phyloP scores from a whole-genome alignment of 2,329 filamentous ascomycete species.

The Aspergillus pseudoglaucus region DNA sequence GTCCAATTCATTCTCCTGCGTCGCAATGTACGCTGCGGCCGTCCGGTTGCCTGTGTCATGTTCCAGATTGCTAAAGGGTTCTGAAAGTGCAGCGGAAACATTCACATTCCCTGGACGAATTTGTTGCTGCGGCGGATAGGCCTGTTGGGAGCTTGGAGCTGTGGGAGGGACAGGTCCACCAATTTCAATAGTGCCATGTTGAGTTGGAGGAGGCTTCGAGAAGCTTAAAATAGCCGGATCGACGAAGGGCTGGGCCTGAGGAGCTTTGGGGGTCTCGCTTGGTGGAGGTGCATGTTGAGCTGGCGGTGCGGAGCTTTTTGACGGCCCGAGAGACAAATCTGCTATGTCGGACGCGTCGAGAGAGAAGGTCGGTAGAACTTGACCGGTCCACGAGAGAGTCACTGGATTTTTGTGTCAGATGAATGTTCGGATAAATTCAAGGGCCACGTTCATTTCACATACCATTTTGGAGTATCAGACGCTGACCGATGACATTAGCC shows the following conservation, averaged over 20 bases:
- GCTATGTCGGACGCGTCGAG: constrained; percentile 54
- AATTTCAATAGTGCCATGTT: not conserved
- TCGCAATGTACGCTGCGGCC: constrained; percentile 6
- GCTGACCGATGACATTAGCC: constrained; percentile 61
- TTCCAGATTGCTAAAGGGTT: constrained; percentile 40
- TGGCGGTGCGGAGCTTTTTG: constrained; percentile 11
- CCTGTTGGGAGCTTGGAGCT: constrained; percentile 15
- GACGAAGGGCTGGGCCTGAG: constrained; percentile 50
- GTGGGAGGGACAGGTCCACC: constrained; percentile 17
- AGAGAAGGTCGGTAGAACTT: constrained; percentile 47
- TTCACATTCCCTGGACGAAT: constrained; percentile 20
- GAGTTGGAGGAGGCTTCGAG: constrained; percentile 26
- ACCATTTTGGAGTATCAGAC: constrained; percentile 68
- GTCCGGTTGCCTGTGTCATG: constrained; percentile 22
- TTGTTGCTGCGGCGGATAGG: constrained; percentile 8
- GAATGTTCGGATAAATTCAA: not conserved
- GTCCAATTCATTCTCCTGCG: constrained; percentile 13
- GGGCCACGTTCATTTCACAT: constrained; percentile 17
- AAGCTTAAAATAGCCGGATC: constrained; percentile 79
- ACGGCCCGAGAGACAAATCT: constrained; percentile 42
- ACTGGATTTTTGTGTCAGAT: constrained; percentile 32
- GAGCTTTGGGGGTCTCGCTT: constrained; percentile 21
- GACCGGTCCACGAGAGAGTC: constrained; percentile 44
- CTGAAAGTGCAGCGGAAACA: constrained; percentile 36
- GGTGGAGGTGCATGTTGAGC: constrained; percentile 11